A percentile compares a stretch with the other conserved stretches of the same genome.
Conservation (phyloP, 148 eudicot species). For the Cornus suecica region DNA sequence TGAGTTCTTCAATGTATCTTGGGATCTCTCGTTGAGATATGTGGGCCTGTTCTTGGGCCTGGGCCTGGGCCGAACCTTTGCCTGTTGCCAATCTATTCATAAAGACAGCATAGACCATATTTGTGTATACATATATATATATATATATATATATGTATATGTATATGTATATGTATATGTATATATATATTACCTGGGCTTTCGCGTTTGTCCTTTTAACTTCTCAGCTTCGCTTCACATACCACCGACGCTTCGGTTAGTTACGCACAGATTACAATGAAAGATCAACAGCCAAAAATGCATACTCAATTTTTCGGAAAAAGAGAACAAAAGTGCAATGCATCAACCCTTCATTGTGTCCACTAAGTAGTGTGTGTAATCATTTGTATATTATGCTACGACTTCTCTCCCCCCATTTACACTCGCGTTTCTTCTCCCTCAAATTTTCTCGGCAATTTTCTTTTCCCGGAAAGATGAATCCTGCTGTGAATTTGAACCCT, state of each 20-base stretch:
- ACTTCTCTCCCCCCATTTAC: not conserved
- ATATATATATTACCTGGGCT: too few species aligned
- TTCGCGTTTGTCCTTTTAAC: too few species aligned
- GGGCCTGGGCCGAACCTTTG: too few species aligned
- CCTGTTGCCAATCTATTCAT: too few species aligned
- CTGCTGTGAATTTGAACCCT: not conserved
- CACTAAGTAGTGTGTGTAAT: not conserved
- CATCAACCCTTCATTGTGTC: not conserved
- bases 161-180: too few species aligned
- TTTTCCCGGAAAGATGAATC: constrained; percentile 10
- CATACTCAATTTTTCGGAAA: not conserved
- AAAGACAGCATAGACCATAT: too few species aligned
- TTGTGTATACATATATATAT: too few species aligned
- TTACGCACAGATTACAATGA: not conserved
- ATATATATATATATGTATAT: too few species aligned
- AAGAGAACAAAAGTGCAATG: not conserved
- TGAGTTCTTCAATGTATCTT: too few species aligned
- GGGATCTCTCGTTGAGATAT: too few species aligned
- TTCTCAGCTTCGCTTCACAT: too few species aligned
- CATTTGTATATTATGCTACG: not conserved
- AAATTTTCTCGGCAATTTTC: not conserved
- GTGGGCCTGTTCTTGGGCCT: too few species aligned
- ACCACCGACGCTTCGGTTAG: not conserved
- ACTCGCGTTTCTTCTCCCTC: not conserved
- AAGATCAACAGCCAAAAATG: not conserved